Evolutionary conservation across 1,284 basidiomycete species (phyloP), one percentile per base, ranked within the genome.

Genomic region (Trametes versicolor): DNA sequence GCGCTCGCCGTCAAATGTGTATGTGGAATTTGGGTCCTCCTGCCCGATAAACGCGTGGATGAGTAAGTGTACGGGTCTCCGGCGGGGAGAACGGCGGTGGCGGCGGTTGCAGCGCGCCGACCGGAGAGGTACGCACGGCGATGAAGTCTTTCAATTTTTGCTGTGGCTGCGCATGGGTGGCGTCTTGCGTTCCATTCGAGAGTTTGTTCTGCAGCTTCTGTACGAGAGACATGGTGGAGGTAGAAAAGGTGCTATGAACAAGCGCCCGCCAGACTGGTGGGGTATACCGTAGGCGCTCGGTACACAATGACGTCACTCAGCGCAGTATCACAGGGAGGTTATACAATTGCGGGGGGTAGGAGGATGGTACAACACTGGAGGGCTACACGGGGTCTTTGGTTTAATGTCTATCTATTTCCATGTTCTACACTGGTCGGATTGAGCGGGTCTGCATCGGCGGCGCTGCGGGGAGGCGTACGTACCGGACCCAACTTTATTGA

Each of bases 1-100:
- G 54, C 85, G 80, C 70, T 86, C 84, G 70, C 84, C 85, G 77
- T 89, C 85, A 72, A 91, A 88, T 2, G 85, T 85, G 74, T 89
- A 91, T 50, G 74, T 72, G 55, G 82, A 78, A 48, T 80, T 76
- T 5, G 85, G 87, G 58, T 83, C 78, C 67, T 81, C 79, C 87
- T 90, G 70, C 27, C 45, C 36, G 25, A 32, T 29, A 29, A 10
- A 39, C 25, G n/a, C n/a, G 34, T 27, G 51, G 49, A 49, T 43
- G n/a, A n/a, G 43, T 19, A 29, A 19, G 6, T 29, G 48, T 4
- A 49, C 9, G 25, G 43, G 19, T 25, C 48, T 49, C 48, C 48
- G 48, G 48, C 19, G 48, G 2, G 10, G 10, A 27, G 27, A 23
- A 34, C 9, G 23, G 32, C 51, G 50, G 51, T 27, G 23, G 25